These are phyloP conservation scores for Chytriomyces sp. DNA, from an alignment of 192 early-diverging fungal genomes.

Conservation along the genomic window DNA sequence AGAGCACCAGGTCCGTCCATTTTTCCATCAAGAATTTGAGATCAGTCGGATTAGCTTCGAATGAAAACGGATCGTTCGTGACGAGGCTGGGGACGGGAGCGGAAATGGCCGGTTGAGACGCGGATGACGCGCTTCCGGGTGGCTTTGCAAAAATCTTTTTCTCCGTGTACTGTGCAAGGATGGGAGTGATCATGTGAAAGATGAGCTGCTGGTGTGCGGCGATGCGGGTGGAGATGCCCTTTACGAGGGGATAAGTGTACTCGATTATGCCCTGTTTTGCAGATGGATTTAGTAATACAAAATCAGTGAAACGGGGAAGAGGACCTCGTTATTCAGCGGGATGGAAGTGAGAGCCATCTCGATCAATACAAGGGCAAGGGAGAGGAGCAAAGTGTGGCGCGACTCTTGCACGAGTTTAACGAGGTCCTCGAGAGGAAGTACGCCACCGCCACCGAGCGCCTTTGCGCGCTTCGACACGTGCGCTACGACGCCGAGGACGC, in stretches of 20 bases:
- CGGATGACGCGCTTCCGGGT: conserved; percentile 15
- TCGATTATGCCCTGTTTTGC: conserved; percentile 29
- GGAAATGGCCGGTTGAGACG: no score
- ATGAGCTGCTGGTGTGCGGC: conserved; percentile 54
- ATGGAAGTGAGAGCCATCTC: conserved; percentile 67
- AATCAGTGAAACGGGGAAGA: background rate
- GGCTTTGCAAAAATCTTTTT: background rate
- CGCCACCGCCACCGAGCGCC: conserved; percentile 61
- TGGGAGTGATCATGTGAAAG: conserved; percentile 29
- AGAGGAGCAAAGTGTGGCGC: conserved; percentile 59
- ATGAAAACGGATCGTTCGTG: conserved; percentile 61
- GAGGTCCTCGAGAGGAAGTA: conserved; percentile 62
- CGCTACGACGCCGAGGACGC: conserved; percentile 69
- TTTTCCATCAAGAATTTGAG: conserved; percentile 54
- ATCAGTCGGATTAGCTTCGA: conserved; percentile 54
- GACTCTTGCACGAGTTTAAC: conserved; percentile 33
- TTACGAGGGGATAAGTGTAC: conserved; percentile 57
- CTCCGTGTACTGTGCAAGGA: conserved; percentile 34
- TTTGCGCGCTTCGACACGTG: conserved; percentile 88
- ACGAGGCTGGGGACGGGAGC: no score
- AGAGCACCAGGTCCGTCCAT: conserved; percentile 70
- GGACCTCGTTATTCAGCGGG: background rate
- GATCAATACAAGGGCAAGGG: conserved; percentile 84
- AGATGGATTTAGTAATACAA: background rate
- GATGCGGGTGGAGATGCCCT: conserved; percentile 59